Base-by-base conservation (phyloP, 257 asterid species). In the Nicotiana undulata region DNA sequence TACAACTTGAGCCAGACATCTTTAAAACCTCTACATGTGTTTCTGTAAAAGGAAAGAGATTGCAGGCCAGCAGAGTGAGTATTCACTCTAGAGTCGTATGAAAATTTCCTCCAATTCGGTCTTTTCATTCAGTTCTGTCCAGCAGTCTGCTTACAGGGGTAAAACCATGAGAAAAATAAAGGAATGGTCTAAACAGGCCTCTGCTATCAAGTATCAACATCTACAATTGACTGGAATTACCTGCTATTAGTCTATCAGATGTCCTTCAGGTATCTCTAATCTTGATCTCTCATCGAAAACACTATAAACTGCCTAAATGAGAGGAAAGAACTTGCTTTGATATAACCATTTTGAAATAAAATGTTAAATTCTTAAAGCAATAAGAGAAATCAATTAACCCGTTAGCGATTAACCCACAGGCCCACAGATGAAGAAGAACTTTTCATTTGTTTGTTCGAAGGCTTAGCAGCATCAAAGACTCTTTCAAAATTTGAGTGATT, bases 221-320 rank as follows among this genome's bases (percentile, higher is more conserved):
- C 74, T 31, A 31, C 75, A 31, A 63, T 15, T 63, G 44, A 63
- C 72, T 29, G 24, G 61, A 11, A 20, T 44, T 82, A 88, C 94
- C 97, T 88, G 92, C 86, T 79, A 93, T 93, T 67, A 92, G 88
- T 84, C 86, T 85, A 74, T 93, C 93, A 92, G 86, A 66, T 93
- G 96, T 16, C 97, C 98, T 81, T 90, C 95, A 9, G 98, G 97
- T 64, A 92, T 85, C 85, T 91, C 91, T 83, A 90, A 82, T 63
- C 93, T 87, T 2, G 92, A 87, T 79, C 93, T 94, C 81, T 92
- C 92, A 26, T 92, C 29, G 12, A 85, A 89, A 74, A 88, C 82
- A 17, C 88, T 82, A 78, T 82, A 81, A 60, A 82, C 88, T 60
- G 89, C 94, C 97, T 91, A 81, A 58, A 89, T 22, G 72, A 49